These are phyloP conservation scores for Colletotrichum echinochloae DNA, from an alignment of 2,329 filamentous ascomycete species.

Conservation along the genomic window DNA sequence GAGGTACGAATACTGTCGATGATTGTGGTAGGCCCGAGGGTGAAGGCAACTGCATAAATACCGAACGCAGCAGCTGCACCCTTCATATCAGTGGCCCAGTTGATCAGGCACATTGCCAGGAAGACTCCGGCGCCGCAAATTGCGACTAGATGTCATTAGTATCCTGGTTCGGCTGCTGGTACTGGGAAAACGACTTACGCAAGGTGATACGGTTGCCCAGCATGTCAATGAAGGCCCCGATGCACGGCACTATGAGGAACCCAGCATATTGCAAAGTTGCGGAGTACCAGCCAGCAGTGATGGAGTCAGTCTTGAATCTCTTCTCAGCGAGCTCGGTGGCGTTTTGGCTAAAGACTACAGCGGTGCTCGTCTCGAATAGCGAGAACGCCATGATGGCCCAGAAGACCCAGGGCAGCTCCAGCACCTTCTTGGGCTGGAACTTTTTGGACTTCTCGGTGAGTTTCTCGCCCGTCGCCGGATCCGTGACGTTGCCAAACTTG, in stretches of 20 bases:
- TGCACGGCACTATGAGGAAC: constrained; percentile 68
- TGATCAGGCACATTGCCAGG: constrained; percentile 63
- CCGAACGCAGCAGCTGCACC: constrained; percentile 71
- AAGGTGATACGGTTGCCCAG: constrained; percentile 64
- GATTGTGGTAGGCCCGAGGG: constrained; percentile 68
- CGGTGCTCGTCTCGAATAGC: constrained; percentile 68
- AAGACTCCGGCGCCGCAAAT: constrained; percentile 61
- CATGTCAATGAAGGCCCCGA: constrained; percentile 69
- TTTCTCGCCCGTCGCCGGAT: constrained; percentile 68
- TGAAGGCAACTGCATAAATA: constrained; percentile 67
- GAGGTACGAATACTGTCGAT: constrained; percentile 71
- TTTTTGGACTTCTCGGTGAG: constrained; percentile 71
- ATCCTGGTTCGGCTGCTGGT: fast-evolving
- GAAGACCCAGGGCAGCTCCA: constrained; percentile 70
- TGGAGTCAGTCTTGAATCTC: constrained; percentile 65
- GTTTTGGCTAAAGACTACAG: constrained; percentile 66
- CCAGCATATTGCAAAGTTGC: constrained; percentile 64
- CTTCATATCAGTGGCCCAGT: constrained; percentile 59
- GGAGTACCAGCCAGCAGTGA: constrained; percentile 72
- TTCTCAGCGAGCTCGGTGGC: constrained; percentile 72
- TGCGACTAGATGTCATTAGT: constrained; percentile 44
- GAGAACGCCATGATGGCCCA: constrained; percentile 68
- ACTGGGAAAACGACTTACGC: constrained; percentile 41
- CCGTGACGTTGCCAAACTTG: constrained; percentile 59
- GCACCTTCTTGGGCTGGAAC: constrained; percentile 66